phyloP scores from a whole-genome alignment of 495 filamentous ascomycete species.

The Cryomyces antarcticus region DNA sequence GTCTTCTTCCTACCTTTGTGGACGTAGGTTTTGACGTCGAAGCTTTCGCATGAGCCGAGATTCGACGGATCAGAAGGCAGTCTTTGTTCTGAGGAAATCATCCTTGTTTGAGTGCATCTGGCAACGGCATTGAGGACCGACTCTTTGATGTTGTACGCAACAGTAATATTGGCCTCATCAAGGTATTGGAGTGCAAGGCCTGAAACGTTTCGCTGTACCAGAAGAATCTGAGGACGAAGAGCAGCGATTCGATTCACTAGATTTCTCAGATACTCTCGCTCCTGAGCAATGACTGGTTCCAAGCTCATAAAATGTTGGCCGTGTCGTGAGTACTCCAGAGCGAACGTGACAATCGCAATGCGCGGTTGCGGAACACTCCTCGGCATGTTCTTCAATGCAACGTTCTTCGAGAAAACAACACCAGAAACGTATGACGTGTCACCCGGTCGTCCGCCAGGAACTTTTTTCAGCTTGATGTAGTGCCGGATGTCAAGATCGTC shows the following conservation, averaged over 20 bases:
- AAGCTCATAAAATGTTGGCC: constrained; percentile 97
- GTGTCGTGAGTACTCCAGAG: constrained; percentile 88
- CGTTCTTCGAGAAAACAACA: constrained; percentile 89
- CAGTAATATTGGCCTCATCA: constrained; percentile 70
- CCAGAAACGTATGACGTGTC: constrained; percentile 92
- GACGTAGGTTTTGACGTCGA: constrained; percentile 89
- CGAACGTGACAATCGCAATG: constrained; percentile 84
- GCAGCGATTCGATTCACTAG: constrained; percentile 82
- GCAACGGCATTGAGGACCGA: constrained; percentile 91
- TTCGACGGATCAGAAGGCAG: constrained; percentile 61
- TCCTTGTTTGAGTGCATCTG: constrained; percentile 69
- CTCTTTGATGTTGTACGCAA: constrained; percentile 86
- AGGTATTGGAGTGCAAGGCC: constrained; percentile 77
- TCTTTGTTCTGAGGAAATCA: constrained; percentile 92
- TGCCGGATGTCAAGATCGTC: constrained; percentile 98
- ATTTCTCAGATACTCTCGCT: constrained; percentile 84
- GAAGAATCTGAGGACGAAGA: constrained; percentile 60
- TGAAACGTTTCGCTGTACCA: constrained; percentile 79
- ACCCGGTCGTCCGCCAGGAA: constrained; percentile 68
- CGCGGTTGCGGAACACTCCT: constrained; percentile 65
- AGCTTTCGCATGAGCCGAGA: constrained; percentile 60
- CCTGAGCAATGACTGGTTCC: constrained; percentile 89
- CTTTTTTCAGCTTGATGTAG: constrained; percentile 94
- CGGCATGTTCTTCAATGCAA: constrained; percentile 90
- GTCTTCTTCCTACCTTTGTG: constrained; percentile 70